These are phyloP conservation scores for Triticum monococcum DNA, from an alignment of 176 grass and related monocot species.

Conservation along the genomic window DNA sequence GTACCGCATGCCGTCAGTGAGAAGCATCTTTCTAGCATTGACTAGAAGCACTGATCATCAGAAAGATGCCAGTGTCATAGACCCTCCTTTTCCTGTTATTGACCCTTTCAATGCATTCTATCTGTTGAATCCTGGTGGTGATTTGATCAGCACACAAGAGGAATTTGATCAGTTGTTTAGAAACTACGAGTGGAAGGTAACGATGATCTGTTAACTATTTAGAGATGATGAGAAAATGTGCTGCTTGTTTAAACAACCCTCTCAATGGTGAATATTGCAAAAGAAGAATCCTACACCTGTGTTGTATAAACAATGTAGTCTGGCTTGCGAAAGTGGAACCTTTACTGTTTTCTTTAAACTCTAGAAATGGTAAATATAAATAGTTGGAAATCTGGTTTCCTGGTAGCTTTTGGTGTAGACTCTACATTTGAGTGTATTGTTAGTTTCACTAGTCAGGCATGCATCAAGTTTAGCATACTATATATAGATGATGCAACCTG, in stretches of 20 bases:
- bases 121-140: conserved; percentile 78
- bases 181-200: conserved; percentile 78
- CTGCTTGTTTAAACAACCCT: neutral
- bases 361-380: conserved; percentile 9
- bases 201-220: neutral
- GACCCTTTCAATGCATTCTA: conserved; percentile 72
- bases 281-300: neutral
- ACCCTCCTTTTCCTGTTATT: conserved; percentile 56
- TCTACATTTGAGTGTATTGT: neutral
- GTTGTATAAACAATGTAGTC: neutral
- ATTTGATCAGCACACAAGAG: conserved; percentile 57
- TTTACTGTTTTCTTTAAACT: neutral
- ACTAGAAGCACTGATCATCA: conserved; percentile 37
- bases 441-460: neutral
- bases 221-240: conserved; percentile 11
- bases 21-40: conserved; percentile 53
- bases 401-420: neutral
- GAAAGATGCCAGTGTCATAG: conserved; percentile 19
- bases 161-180: conserved; percentile 59
- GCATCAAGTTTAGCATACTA: neutral
- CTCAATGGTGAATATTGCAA: conserved; percentile 11
- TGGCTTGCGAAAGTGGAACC: neutral
- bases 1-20: conserved; percentile 83
- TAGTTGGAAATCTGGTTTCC: neutral
- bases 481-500: neutral